phyloP scores from a whole-genome alignment of 148 eudicot species.

The Pouteria glomerata region DNA sequence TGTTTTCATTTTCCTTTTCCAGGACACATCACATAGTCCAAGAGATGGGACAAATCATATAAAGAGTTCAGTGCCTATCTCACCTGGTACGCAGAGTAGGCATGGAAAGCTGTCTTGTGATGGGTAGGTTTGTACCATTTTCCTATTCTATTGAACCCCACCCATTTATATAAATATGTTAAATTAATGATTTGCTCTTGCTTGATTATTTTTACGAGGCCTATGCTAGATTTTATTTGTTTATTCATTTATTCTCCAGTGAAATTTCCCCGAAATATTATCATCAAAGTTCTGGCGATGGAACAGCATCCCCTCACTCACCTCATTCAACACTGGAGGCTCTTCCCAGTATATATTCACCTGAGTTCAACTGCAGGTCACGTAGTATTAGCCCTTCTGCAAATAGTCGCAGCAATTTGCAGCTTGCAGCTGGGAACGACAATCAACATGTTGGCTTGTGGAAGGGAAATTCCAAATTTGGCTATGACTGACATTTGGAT shows the following conservation, averaged over 20 bases:
- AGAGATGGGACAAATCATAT: conserved; percentile 24
- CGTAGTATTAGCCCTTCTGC: conserved; percentile 13
- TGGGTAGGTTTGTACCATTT: conserved; percentile 24
- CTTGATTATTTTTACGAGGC: neutral
- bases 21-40: conserved; percentile 45
- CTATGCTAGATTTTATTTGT: conserved; percentile 5
- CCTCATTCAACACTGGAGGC: conserved; percentile 46
- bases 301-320: conserved; percentile 23
- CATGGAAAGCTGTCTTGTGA: conserved; percentile 27
- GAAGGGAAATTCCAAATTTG: conserved; percentile 18
- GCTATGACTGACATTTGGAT: neutral
- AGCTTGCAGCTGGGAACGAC: conserved; percentile 8
- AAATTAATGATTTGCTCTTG: neutral
- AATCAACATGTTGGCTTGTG: conserved; percentile 6
- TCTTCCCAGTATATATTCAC: conserved; percentile 27
- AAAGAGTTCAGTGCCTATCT: conserved; percentile 24
- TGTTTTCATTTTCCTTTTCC: neutral
- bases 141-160: neutral
- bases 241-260: conserved; percentile 15
- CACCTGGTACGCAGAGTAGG: conserved; percentile 21
- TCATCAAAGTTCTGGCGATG: conserved; percentile 27
- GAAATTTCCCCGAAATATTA: conserved; percentile 29
- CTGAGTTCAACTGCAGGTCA: conserved; percentile 14
- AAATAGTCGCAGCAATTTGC: conserved; percentile 15
- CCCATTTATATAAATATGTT: neutral